Conservation (phyloP, 164 flowering plant genomes). For the Piper betle region DNA sequence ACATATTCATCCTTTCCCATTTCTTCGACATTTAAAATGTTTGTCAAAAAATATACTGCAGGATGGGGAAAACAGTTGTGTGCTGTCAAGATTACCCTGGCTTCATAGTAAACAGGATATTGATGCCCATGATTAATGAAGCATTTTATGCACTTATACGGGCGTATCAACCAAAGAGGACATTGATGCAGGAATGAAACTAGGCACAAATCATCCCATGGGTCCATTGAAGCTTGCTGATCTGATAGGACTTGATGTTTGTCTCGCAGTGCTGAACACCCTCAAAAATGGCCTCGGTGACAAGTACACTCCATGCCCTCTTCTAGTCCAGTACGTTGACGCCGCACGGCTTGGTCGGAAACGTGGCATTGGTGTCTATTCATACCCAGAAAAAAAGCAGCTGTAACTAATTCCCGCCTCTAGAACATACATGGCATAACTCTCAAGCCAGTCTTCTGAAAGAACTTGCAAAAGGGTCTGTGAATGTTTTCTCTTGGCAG, state of each 20-base stretch:
- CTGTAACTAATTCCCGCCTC: not conserved
- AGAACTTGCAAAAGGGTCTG: too few species aligned
- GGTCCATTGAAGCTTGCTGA: slow-evolving; percentile 95
- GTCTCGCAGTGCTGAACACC: slow-evolving; percentile 79
- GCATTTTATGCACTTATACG: slow-evolving; percentile 75
- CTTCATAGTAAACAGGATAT: slow-evolving; percentile 75
- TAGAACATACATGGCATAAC: not conserved
- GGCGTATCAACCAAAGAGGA: slow-evolving; percentile 95
- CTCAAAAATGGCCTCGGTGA: slow-evolving; percentile 83
- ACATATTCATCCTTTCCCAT: not conserved
- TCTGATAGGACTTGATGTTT: slow-evolving; percentile 83
- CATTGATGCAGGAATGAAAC: slow-evolving; percentile 87
- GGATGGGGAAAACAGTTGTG: slow-evolving; percentile 71
- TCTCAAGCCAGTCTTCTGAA: too few species aligned
- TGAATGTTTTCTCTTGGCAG: too few species aligned
- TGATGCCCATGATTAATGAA: slow-evolving; percentile 98
- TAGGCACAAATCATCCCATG: slow-evolving; percentile 98
- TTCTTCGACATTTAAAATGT: too few species aligned
- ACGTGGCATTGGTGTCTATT: slow-evolving; percentile 77
- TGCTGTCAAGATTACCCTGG: slow-evolving; percentile 88
- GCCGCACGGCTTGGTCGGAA: slow-evolving; percentile 90
- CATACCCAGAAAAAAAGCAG: slow-evolving; percentile 26
- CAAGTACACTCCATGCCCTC: slow-evolving; percentile 85
- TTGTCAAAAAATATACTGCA: slow-evolving; percentile 16
- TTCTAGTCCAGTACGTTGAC: slow-evolving; percentile 89